Conservation (phyloP, 202 grass and related monocot species). For the Dendrocalamus latiflorus region DNA sequence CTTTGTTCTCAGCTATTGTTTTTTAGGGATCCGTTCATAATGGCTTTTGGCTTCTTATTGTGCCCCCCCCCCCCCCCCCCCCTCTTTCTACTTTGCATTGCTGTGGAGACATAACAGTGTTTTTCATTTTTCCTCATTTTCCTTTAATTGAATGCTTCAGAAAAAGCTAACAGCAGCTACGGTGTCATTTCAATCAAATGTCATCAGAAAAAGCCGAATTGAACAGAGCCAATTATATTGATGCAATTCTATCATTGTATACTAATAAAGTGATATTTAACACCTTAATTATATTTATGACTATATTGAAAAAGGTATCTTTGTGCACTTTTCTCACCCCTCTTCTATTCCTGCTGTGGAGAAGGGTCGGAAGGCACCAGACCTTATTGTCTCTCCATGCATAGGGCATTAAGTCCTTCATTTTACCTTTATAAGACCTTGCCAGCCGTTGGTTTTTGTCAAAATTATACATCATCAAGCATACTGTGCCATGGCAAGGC, state of each 20-base stretch:
- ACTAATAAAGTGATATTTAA: constrained; percentile 4
- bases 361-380: too few relatives aligned
- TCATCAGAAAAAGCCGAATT: too few relatives aligned
- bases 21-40: neutral
- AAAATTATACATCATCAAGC: neutral
- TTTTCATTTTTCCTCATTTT: too few relatives aligned
- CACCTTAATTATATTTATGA: constrained; percentile 4
- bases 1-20: neutral
- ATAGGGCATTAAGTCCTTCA: neutral
- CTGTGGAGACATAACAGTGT: too few relatives aligned
- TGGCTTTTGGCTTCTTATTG: too few relatives aligned
- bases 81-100: too few relatives aligned
- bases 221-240: neutral
- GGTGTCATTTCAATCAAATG: too few relatives aligned
- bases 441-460: neutral
- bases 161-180: too few relatives aligned
- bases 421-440: neutral
- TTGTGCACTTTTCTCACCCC: neutral
- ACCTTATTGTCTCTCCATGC: neutral
- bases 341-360: neutral
- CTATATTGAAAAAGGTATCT: neutral
- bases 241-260: neutral
- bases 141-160: too few relatives aligned
- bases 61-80: too few relatives aligned
- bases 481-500: neutral